Percentiles rank a stretch among this genome's conserved stretches.
Conservation (phyloP, 2,329 filamentous ascomycete genomes). For the Graphiopsis chlorocephala region DNA sequence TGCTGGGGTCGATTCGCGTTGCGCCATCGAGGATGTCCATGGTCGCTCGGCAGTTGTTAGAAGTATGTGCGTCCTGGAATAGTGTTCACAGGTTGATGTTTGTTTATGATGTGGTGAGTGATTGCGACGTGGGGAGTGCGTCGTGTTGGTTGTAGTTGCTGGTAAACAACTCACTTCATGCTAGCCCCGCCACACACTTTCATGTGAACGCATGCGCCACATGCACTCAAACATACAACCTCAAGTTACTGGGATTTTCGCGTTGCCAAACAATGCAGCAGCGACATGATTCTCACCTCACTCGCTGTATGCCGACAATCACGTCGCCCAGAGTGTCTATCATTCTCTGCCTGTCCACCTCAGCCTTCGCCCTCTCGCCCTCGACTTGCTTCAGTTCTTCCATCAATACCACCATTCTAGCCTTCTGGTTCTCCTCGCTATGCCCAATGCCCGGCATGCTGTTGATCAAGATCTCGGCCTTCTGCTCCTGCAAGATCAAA, state of each 20-base stretch:
- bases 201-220: neutral
- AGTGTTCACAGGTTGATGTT: neutral
- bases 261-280: neutral
- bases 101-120: neutral
- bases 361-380: conserved; percentile 39
- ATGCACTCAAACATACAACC: neutral
- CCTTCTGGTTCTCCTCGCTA: conserved; percentile 73
- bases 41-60: neutral
- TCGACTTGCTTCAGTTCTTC: conserved; percentile 43
- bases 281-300: conserved; percentile 30
- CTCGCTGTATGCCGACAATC: conserved; percentile 33
- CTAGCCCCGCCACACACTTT: neutral
- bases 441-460: conserved; percentile 73
- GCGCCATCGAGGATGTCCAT: neutral
- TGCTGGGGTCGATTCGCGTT: neutral
- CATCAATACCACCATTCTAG: conserved; percentile 50
- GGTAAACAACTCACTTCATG: neutral
- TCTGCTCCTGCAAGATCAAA: conserved; percentile 75
- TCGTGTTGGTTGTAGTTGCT: neutral
- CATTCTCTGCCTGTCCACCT: conserved; percentile 42
- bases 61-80: neutral
- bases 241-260: neutral
- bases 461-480: conserved; percentile 75
- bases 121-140: neutral
- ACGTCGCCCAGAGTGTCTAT: conserved; percentile 47